These are phyloP conservation scores for Alternaria burnsii DNA, from an alignment of 2,329 filamentous ascomycete genomes.

Conservation along the genomic window DNA sequence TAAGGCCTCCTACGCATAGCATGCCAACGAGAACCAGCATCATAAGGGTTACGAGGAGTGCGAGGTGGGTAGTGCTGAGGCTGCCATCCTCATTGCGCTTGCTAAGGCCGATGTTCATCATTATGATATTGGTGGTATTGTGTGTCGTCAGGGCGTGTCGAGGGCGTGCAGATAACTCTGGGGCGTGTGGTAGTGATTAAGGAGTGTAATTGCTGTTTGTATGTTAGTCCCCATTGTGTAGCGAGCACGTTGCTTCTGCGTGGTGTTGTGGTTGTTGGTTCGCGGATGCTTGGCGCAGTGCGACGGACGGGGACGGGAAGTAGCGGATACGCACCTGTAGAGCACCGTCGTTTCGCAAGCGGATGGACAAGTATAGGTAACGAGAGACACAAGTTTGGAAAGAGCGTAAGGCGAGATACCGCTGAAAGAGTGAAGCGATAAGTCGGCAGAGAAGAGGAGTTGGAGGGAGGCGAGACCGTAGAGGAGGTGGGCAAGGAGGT, in stretches of 20 bases:
- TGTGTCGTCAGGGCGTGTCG: slow-evolving; percentile 33
- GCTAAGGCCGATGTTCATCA: slow-evolving; percentile 58
- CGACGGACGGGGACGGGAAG: slow-evolving; percentile 19
- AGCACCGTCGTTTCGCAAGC: slow-evolving; percentile 24
- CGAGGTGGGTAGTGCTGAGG: slow-evolving; percentile 70
- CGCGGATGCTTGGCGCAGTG: slow-evolving; percentile 30
- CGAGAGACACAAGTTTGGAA: slow-evolving; percentile 41
- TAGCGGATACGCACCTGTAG: slow-evolving; percentile 39
- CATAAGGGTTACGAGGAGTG: slow-evolving; percentile 81
- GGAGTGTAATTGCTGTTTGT: slow-evolving; percentile 35
- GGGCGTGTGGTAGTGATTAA: slow-evolving; percentile 32
- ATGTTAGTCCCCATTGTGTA: slow-evolving; percentile 30
- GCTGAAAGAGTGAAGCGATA: slow-evolving; percentile 72
- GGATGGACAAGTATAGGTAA: slow-evolving; percentile 25
- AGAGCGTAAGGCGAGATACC: slow-evolving; percentile 58
- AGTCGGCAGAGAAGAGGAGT: slow-evolving; percentile 47
- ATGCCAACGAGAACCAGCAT: slow-evolving; percentile 78
- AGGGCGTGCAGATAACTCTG: slow-evolving; percentile 30
- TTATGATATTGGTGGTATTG: slow-evolving; percentile 27
- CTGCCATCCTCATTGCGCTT: slow-evolving; percentile 59
- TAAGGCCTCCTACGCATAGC: slow-evolving; percentile 70
- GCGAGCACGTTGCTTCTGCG: slow-evolving; percentile 13
- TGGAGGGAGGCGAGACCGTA: slow-evolving; percentile 28
- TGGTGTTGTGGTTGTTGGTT: slow-evolving; percentile 24
- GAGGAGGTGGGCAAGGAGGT: slow-evolving; percentile 49